Evolutionary conservation across 495 filamentous ascomycete species (phyloP).

Genomic region (Hypoxylon rickii): DNA sequence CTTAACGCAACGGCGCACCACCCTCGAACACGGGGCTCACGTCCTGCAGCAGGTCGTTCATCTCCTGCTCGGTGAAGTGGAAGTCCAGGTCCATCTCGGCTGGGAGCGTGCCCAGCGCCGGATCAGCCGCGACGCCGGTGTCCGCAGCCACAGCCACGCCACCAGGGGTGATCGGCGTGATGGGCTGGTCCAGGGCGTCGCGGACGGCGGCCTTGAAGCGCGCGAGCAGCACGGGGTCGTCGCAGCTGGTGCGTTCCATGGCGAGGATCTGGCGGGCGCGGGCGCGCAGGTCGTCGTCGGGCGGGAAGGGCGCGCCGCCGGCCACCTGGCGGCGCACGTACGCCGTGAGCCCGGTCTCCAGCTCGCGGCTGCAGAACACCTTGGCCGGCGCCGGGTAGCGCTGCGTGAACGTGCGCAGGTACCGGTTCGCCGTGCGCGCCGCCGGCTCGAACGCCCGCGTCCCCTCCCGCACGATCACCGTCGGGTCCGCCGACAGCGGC

Average conservation of each 20-base stretch:
- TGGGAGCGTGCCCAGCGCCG: conserved; percentile 15
- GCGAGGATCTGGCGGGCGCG: conserved; percentile 51
- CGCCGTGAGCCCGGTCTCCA: conserved; percentile 51
- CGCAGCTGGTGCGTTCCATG: conserved; percentile 48
- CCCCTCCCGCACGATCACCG: conserved; percentile 37
- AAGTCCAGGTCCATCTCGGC: conserved; percentile 35
- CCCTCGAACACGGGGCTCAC: conserved; percentile 31
- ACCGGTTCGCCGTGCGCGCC: conserved; percentile 45
- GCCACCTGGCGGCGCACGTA: conserved; percentile 43
- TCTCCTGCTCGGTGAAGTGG: conserved; percentile 42
- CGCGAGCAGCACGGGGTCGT: conserved; percentile 51
- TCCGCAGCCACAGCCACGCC: conserved; percentile 10
- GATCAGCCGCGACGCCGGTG: conserved; percentile 1
- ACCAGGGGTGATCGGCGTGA: conserved; percentile 18
- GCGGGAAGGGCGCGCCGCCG: conserved; percentile 38
- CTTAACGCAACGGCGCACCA: background rate
- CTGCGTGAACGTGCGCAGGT: conserved; percentile 39
- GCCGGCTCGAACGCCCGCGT: conserved; percentile 44
- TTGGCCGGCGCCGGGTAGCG: conserved; percentile 45
- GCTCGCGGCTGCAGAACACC: conserved; percentile 58
- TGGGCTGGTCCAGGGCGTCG: conserved; percentile 9
- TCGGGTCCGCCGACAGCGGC: conserved; percentile 26
- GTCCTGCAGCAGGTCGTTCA: conserved; percentile 45
- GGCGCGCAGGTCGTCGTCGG: conserved; percentile 44
- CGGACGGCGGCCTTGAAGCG: conserved; percentile 52